A percentile compares a stretch with the other conserved stretches of the same genome.
Evolutionary conservation across 306 rosid species (phyloP).

Genomic region (Lathyrus oleraceus): DNA sequence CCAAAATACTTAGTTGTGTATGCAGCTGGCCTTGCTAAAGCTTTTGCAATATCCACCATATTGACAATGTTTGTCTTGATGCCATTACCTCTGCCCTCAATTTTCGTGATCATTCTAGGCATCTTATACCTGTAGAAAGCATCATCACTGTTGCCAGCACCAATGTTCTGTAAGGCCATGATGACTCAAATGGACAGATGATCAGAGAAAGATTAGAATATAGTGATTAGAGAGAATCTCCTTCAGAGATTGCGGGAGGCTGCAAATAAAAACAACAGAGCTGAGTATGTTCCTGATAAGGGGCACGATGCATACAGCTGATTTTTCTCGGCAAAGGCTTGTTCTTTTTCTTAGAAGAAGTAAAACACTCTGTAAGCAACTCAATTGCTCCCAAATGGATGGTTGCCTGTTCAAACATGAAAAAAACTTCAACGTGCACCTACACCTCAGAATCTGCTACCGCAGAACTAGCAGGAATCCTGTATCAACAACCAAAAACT

Average conservation of each 20-base stretch:
- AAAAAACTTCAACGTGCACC: conserved; percentile 55
- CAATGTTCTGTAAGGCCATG: conserved; percentile 72
- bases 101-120: conserved; percentile 72
- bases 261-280: conserved; percentile 46
- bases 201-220: not conserved
- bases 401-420: conserved; percentile 68
- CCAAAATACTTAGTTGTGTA: conserved; percentile 73
- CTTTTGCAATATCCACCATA: conserved; percentile 72
- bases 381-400: conserved; percentile 59
- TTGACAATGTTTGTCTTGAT: conserved; percentile 70
- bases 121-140: conserved; percentile 77
- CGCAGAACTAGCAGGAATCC: conserved; percentile 45
- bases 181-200: conserved; percentile 33
- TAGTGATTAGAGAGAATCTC: conserved; percentile 33
- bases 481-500: conserved; percentile 20
- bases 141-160: conserved; percentile 67
- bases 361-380: conserved; percentile 64
- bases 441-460: conserved; percentile 50
- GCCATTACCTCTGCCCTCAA: conserved; percentile 78
- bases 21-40: conserved; percentile 67
- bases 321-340: conserved; percentile 35
- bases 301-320: conserved; percentile 60
- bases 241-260: conserved; percentile 32
- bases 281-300: conserved; percentile 47
- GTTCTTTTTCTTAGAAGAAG: conserved; percentile 55